phyloP scores from a whole-genome alignment of 352 stramenopile genomes.

The Phytophthora constricta region DNA sequence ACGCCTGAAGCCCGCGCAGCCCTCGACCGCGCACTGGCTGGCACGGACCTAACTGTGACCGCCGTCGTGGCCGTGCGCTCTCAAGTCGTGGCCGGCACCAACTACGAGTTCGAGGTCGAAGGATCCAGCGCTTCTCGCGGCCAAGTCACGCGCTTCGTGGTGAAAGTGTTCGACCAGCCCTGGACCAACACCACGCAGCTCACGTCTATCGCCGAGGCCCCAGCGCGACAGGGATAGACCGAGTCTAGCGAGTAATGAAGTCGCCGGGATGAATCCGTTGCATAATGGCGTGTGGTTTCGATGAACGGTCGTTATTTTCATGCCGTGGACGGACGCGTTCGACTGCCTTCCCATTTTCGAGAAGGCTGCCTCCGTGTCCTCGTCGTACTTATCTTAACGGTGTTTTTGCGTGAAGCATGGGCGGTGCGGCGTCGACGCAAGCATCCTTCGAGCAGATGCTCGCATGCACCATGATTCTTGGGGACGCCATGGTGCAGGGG shows the following conservation, averaged over 20 bases:
- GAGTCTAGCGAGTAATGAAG: not conserved
- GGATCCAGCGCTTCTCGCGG: slow-evolving; percentile 34
- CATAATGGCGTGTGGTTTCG: slow-evolving; percentile 19
- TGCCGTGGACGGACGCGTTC: slow-evolving; percentile 6
- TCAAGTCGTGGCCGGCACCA: slow-evolving; percentile 49
- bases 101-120: slow-evolving; percentile 51
- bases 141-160: slow-evolving; percentile 28
- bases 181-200: slow-evolving; percentile 43
- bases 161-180: slow-evolving; percentile 39
- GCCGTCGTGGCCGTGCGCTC: slow-evolving; percentile 36
- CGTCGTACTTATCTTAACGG: not conserved
- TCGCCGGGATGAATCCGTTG: too few species aligned
- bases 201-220: slow-evolving; percentile 22
- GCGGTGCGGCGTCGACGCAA: slow-evolving; percentile 71
- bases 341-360: slow-evolving; percentile 10
- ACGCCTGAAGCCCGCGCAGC: slow-evolving; percentile 31
- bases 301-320: slow-evolving; percentile 23
- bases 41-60: slow-evolving; percentile 30
- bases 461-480: slow-evolving; percentile 85
- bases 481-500: slow-evolving; percentile 82
- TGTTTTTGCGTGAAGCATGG: slow-evolving; percentile 46
- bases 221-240: slow-evolving; percentile 13
- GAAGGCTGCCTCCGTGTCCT: slow-evolving; percentile 1
- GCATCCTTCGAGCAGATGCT: slow-evolving; percentile 85
- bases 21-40: slow-evolving; percentile 29